phyloP scores from a whole-genome alignment of 495 filamentous ascomycete genomes.

The Corynascus novoguineensis region DNA sequence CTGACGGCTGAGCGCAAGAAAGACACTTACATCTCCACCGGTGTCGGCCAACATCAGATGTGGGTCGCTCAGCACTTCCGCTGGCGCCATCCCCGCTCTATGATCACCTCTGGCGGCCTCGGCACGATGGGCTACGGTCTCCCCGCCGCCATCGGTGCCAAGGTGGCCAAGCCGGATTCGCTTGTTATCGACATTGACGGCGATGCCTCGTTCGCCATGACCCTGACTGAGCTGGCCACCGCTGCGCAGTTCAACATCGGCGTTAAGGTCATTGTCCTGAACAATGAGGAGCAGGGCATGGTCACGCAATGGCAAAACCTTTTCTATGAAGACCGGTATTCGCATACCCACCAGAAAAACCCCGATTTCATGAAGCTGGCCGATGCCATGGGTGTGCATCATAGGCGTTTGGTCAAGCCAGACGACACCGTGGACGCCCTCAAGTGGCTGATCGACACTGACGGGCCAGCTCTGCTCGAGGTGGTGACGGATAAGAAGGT shows the following conservation, averaged over 20 bases:
- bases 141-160: constrained; percentile 88
- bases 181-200: constrained; percentile 93
- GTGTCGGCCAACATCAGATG: constrained; percentile 97
- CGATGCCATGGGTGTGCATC: constrained; percentile 75
- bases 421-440: constrained; percentile 71
- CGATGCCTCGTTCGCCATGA: constrained; percentile 97
- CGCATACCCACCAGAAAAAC: constrained; percentile 87
- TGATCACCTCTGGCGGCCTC: constrained; percentile 87
- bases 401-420: constrained; percentile 57
- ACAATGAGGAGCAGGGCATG: constrained; percentile 97
- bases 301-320: constrained; percentile 94
- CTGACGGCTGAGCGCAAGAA: constrained; percentile 69
- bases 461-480: constrained; percentile 69
- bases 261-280: constrained; percentile 84
- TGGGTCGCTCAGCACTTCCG: constrained; percentile 93
- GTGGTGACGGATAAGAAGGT: constrained; percentile 77
- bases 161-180: constrained; percentile 78
- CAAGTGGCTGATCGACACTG: constrained; percentile 80
- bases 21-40: constrained; percentile 78
- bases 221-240: constrained; percentile 84
- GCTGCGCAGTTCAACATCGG: constrained; percentile 88
- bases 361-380: constrained; percentile 82
- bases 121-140: constrained; percentile 96
- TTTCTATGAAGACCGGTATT: constrained; percentile 88
- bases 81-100: constrained; percentile 78